Evolutionary conservation across 805 yeast species (phyloP).

Genomic region (Yamadazyma endophytica): DNA sequence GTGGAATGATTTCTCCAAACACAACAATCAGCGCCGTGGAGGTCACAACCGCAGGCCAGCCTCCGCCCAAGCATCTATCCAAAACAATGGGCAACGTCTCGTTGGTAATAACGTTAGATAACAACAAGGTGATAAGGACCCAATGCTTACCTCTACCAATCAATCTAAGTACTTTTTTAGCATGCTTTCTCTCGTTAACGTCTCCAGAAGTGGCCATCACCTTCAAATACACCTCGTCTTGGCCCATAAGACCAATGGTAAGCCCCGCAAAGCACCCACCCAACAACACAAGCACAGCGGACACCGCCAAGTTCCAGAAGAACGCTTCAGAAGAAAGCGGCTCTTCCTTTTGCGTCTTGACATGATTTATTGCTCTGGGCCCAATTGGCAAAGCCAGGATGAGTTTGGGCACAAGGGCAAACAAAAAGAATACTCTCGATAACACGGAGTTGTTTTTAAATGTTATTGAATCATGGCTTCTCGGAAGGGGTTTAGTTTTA

Average conservation of each 20-base stretch:
- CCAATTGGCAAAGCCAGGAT: slow-evolving; percentile 33
- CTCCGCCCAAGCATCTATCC: slow-evolving; percentile 92
- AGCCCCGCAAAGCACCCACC: slow-evolving; percentile 94
- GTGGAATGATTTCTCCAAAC: slow-evolving; percentile 96
- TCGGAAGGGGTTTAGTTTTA: slow-evolving; percentile 19
- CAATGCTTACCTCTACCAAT: slow-evolving; percentile 89
- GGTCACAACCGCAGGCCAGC: slow-evolving; percentile 92
- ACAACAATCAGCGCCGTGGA: slow-evolving; percentile 92
- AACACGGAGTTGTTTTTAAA: slow-evolving; percentile 14
- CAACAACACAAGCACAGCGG: slow-evolving; percentile 59
- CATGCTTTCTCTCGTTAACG: slow-evolving; percentile 58
- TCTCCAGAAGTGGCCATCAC: slow-evolving; percentile 91
- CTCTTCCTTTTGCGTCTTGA: slow-evolving; percentile 8
- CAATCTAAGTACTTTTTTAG: slow-evolving; percentile 66
- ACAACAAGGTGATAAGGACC: slow-evolving; percentile 84
- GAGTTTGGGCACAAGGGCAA: slow-evolving; percentile 28
- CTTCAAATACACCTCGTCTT: slow-evolving; percentile 90
- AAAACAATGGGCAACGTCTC: slow-evolving; percentile 92
- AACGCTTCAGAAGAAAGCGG: slow-evolving; percentile 36
- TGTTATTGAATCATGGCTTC: slow-evolving; percentile 23
- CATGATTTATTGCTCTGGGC: slow-evolving; percentile 10
- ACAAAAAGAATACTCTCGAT: slow-evolving; percentile 27
- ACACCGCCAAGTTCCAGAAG: slow-evolving; percentile 47
- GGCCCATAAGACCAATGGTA: slow-evolving; percentile 97
- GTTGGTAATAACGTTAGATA: slow-evolving; percentile 87